These are phyloP conservation scores for Histomonas meleagridis DNA, from an alignment of 208 protist species.

Conservation along the genomic window DNA sequence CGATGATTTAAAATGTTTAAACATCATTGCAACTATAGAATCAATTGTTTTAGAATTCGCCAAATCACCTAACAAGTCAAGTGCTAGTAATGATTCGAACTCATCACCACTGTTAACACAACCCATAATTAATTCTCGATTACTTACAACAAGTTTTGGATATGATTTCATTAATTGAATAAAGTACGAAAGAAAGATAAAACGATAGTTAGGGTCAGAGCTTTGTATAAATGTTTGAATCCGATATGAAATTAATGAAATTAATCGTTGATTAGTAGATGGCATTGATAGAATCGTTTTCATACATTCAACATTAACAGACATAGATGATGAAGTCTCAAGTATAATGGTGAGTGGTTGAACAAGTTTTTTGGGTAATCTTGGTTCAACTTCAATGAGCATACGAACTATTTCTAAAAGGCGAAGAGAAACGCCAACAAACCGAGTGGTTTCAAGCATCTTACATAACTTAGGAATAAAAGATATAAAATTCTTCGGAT, in stretches of 20 bases:
- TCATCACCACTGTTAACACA: neutral
- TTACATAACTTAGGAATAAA: conserved; percentile 35
- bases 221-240: neutral
- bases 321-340: neutral
- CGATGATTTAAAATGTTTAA: neutral
- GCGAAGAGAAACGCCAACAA: neutral
- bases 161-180: neutral
- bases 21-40: neutral
- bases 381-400: neutral
- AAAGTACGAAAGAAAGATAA: neutral
- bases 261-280: neutral
- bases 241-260: neutral
- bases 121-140: neutral
- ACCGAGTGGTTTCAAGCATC: neutral
- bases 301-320: neutral
- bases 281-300: neutral
- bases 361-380: conserved; percentile 28
- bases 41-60: neutral
- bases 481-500: neutral
- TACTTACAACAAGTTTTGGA: neutral
- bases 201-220: neutral
- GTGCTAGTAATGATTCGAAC: neutral
- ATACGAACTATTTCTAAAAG: neutral
- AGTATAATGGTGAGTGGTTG: neutral
- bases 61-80: neutral